Evolutionary conservation across 1,139 yeast species (phyloP), one percentile per base, ranked within the genome.

Genomic region (Protomyces macrosporus): DNA sequence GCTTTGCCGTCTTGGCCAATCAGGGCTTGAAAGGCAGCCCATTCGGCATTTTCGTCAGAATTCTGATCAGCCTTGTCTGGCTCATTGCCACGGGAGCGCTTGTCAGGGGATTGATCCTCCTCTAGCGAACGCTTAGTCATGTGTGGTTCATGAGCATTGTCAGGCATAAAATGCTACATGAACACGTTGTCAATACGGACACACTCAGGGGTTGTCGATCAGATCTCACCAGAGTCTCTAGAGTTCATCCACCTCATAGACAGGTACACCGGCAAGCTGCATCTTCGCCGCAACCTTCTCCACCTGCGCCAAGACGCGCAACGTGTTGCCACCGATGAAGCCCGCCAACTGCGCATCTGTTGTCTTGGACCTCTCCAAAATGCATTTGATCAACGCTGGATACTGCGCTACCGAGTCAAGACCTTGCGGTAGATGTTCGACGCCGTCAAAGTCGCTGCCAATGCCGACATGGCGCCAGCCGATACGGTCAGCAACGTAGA

Each of bases 391-490:
- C 59, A 82, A 72, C 55, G 80, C 82, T 0, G 85, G 85, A 67
- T 81, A 82, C 67, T 81, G 81, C 12, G 84, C 80, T 1, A 81
- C 84, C 68, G 81, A 83, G 68, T 81, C 84, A 23, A 82, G 72
- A 0, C 84, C 85, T 16, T 64, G 70, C 1, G 85, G 84, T 1
- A 81, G 82, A 10, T 69, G 69, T 1, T 79, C 79, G 45, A 81
- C 81, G 32, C 84, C 84, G 69, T 82, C 85, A 67, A 81, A 81
- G 70, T 82, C 85, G 1, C 81, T 77, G 0, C 85, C 85, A 40
- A 82, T 71, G 0, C 84, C 84, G 53, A 82, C 84, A 70, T 80
- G 81, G 40, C 79, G 82, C 83, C 83, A 81, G 0, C 84, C 85
- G 60, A 80, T 78, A 4, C 77, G 67, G 36, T 79, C 71, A 33